Conservation (phyloP, 2,329 filamentous ascomycete species). For the Botrytis pseudocinerea region DNA sequence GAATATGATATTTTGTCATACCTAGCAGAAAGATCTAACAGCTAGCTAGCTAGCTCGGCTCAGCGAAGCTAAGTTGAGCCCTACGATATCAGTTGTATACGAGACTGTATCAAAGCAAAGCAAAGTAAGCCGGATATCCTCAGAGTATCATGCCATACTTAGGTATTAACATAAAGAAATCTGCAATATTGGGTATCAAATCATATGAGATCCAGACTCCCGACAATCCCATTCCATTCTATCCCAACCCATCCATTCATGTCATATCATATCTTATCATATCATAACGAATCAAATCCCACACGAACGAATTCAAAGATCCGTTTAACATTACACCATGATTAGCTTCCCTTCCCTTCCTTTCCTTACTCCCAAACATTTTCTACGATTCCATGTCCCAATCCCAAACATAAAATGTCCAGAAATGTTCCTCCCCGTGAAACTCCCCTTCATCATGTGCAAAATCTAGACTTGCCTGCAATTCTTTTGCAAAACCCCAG, state of each 20-base stretch:
- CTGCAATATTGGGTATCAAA: not conserved
- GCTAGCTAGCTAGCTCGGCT: not conserved
- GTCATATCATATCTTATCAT: not conserved
- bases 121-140: not conserved
- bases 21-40: not conserved
- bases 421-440: not conserved
- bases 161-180: not conserved
- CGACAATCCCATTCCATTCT: not conserved
- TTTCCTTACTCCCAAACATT: not conserved
- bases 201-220: not conserved
- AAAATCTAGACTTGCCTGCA: slow-evolving; percentile 33
- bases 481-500: slow-evolving; percentile 34
- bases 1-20: not conserved
- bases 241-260: not conserved
- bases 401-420: slow-evolving; percentile 11
- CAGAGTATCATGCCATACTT: not conserved
- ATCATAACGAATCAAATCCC: not conserved
- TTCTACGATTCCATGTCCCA: not conserved
- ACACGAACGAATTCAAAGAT: not conserved
- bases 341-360: not conserved
- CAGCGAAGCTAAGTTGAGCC: not conserved
- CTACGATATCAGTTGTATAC: not conserved
- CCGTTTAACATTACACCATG: not conserved
- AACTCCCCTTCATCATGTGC: not conserved
- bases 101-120: not conserved